Conservation (phyloP, 2,329 filamentous ascomycete genomes). For the Diaporthe capsici region DNA sequence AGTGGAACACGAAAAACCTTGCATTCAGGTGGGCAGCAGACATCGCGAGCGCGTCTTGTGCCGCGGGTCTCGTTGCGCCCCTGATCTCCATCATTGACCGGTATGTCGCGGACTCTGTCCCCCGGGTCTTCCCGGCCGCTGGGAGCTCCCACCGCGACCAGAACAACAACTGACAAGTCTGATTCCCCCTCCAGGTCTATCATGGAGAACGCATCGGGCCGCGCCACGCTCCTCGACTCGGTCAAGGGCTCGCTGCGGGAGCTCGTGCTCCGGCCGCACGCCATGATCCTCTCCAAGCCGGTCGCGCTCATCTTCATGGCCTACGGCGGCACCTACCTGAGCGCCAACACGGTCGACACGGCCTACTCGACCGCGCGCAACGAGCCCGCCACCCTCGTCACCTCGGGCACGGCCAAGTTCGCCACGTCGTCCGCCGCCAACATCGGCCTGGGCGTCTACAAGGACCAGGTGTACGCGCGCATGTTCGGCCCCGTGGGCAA, state of each 20-base stretch:
- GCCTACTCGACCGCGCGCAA: slow-evolving; percentile 73
- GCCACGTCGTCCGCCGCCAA: slow-evolving; percentile 85
- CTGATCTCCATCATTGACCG: slow-evolving; percentile 90
- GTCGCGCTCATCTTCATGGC: slow-evolving; percentile 79
- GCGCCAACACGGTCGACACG: slow-evolving; percentile 91
- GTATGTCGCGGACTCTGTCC: slow-evolving; percentile 59
- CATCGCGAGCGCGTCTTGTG: slow-evolving; percentile 76
- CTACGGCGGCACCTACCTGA: slow-evolving; percentile 91
- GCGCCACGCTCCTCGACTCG: slow-evolving; percentile 70
- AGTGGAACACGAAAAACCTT: slow-evolving; percentile 85
- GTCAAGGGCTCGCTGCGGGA: slow-evolving; percentile 70
- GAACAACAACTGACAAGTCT: neutral
- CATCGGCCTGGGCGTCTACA: slow-evolving; percentile 88
- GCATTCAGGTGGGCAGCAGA: slow-evolving; percentile 77
- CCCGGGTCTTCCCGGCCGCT: neutral
- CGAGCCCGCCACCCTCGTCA: slow-evolving; percentile 72
- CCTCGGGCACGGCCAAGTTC: slow-evolving; percentile 85
- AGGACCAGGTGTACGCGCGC: slow-evolving; percentile 87
- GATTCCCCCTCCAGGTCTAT: slow-evolving; percentile 69
- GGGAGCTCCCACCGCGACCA: neutral
- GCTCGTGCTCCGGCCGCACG: slow-evolving; percentile 72
- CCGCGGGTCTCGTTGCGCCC: slow-evolving; percentile 84
- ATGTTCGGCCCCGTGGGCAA: slow-evolving; percentile 78
- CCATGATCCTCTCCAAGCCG: slow-evolving; percentile 74
- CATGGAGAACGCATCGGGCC: slow-evolving; percentile 85